These are phyloP conservation scores for Teratosphaeria viscida DNA, from an alignment of 2,329 filamentous ascomycete genomes.

Conservation along the genomic window DNA sequence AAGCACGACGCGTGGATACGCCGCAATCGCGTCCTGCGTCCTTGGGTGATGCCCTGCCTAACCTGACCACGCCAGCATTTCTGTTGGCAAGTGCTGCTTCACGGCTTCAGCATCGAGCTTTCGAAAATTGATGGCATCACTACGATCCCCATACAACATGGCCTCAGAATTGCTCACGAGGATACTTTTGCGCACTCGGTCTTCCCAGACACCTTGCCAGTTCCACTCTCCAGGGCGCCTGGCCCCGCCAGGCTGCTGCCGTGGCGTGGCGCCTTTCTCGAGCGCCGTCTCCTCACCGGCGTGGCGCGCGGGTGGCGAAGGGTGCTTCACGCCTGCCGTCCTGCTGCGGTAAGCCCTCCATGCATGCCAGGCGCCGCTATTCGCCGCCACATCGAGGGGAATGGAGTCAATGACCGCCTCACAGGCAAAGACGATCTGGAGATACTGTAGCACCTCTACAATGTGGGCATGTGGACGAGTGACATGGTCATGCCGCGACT, in stretches of 20 bases:
- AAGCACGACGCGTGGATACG: not conserved
- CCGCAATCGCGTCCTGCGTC: not conserved
- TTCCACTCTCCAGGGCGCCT: constrained; percentile 79
- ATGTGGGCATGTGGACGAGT: constrained; percentile 16
- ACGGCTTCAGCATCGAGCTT: constrained; percentile 18
- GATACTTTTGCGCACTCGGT: constrained; percentile 71
- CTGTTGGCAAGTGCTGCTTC: constrained; percentile 3
- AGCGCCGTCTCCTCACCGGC: not conserved
- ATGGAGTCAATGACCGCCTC: constrained; percentile 67
- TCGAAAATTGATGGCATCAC: constrained; percentile 48
- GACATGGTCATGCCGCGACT: not conserved
- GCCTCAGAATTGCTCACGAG: constrained; percentile 67
- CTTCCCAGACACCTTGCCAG: constrained; percentile 96
- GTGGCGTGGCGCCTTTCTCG: constrained; percentile 14
- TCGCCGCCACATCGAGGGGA: constrained; percentile 71
- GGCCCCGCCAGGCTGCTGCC: constrained; percentile 31
- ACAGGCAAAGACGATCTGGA: constrained; percentile 71
- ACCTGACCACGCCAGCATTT: not conserved
- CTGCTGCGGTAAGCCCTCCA: constrained; percentile 64
- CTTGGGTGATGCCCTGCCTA: not conserved
- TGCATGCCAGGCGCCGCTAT: constrained; percentile 86
- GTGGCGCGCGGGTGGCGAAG: constrained; percentile 6
- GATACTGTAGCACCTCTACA: constrained; percentile 62
- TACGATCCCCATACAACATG: constrained; percentile 59
- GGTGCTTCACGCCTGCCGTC: constrained; percentile 14